phyloP scores from a whole-genome alignment of 805 yeast genomes.

The Wickerhamomyces sydowiorum region DNA sequence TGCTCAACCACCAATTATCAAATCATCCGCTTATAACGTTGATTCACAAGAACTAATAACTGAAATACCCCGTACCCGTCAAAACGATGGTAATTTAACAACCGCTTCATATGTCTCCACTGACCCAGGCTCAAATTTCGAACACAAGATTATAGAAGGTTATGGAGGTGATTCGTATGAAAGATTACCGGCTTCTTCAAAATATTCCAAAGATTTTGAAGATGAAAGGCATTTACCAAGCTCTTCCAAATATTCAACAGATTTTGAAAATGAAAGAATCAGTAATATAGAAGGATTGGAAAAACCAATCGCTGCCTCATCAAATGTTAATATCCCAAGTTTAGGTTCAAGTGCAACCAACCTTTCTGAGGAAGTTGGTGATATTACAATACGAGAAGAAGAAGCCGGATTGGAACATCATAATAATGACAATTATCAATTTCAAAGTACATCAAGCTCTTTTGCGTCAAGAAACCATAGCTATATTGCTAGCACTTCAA shows the following conservation, averaged over 20 bases:
- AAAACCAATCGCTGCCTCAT: conserved; percentile 23
- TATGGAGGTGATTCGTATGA: conserved; percentile 18
- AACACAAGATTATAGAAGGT: conserved; percentile 20
- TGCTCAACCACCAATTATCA: neutral
- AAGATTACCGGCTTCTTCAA: conserved; percentile 2
- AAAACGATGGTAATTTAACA: neutral
- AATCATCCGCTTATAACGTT: neutral
- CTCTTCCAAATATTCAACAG: neutral
- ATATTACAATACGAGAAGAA: conserved; percentile 18
- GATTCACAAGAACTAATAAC: neutral
- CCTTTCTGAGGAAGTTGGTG: conserved; percentile 18
- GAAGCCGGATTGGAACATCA: conserved; percentile 6
- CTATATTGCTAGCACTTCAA: conserved; percentile 1
- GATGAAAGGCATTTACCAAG: conserved; percentile 1
- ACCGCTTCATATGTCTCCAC: conserved; percentile 14
- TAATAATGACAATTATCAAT: conserved; percentile 1
- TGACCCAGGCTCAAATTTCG: conserved; percentile 16
- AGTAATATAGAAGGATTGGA: conserved; percentile 8
- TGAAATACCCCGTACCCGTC: neutral
- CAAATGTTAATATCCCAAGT: conserved; percentile 21
- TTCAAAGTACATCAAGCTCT: conserved; percentile 8
- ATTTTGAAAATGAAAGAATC: too few species aligned
- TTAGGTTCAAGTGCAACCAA: conserved; percentile 15
- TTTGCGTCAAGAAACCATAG: conserved; percentile 5
- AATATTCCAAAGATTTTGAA: neutral